A percentile compares a stretch with the other conserved stretches of the same genome.
Evolutionary conservation across 1,139 yeast species (phyloP).

Genomic region (Hyphopichia burtonii): DNA sequence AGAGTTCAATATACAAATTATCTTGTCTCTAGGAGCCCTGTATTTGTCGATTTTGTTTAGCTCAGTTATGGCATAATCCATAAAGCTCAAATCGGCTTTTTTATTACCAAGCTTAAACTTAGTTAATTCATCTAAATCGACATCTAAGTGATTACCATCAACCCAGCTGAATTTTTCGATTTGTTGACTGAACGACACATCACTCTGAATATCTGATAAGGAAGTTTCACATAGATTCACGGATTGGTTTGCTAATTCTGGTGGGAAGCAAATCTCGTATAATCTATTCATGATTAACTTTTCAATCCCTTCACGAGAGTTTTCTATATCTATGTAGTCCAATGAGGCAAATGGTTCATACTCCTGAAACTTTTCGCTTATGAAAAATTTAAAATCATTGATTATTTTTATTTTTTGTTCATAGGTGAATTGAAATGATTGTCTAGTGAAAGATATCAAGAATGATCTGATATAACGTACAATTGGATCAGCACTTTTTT

Average conservation of each 20-base stretch:
- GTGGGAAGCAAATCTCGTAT: slow-evolving; percentile 78
- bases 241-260: slow-evolving; percentile 49
- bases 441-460: slow-evolving; percentile 68
- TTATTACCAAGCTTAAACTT: slow-evolving; percentile 14
- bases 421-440: slow-evolving; percentile 61
- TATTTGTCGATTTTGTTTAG: slow-evolving; percentile 75
- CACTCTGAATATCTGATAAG: slow-evolving; percentile 61
- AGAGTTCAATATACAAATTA: slow-evolving; percentile 84
- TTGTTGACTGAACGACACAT: slow-evolving; percentile 54
- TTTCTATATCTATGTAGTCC: slow-evolving; percentile 57
- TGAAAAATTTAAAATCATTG: slow-evolving; percentile 69
- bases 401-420: slow-evolving; percentile 78
- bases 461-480: slow-evolving; percentile 83
- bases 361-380: slow-evolving; percentile 60
- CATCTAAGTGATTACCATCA: slow-evolving; percentile 76
- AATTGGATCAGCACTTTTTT: slow-evolving; percentile 82
- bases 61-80: slow-evolving; percentile 70
- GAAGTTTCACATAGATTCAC: slow-evolving; percentile 11
- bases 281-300: slow-evolving; percentile 87
- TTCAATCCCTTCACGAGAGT: slow-evolving; percentile 89
- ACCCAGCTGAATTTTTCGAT: slow-evolving; percentile 72
- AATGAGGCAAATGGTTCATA: slow-evolving; percentile 77
- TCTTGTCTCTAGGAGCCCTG: slow-evolving; percentile 92
- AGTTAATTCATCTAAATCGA: slow-evolving; percentile 44
- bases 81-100: slow-evolving; percentile 52